Conservation (phyloP, 129 eudicot genomes). For the Solidago caesia region DNA sequence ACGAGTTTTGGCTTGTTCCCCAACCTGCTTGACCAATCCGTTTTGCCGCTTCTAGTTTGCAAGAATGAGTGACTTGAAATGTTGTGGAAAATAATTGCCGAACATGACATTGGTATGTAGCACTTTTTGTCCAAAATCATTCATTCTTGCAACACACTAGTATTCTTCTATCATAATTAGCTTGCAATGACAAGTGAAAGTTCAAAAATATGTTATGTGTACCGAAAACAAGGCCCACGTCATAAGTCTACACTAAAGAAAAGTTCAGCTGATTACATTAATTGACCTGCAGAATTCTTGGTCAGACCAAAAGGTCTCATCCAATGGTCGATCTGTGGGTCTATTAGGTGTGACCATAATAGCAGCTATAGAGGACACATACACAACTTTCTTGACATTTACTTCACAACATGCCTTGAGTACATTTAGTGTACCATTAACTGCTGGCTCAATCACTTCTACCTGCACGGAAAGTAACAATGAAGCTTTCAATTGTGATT, state of each 20-base stretch:
- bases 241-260: neutral
- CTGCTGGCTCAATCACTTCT: slow-evolving; percentile 77
- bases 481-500: neutral
- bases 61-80: neutral
- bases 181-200: neutral
- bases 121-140: slow-evolving; percentile 8
- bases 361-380: slow-evolving; percentile 76
- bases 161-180: neutral
- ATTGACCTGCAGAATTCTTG: slow-evolving; percentile 60
- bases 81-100: neutral
- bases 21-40: neutral
- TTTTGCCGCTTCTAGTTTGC: slow-evolving; percentile 2
- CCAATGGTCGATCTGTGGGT: slow-evolving; percentile 55
- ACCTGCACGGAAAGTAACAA: slow-evolving; percentile 48
- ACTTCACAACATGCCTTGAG: slow-evolving; percentile 80
- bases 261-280: slow-evolving; percentile 43
- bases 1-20: neutral
- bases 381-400: slow-evolving; percentile 54
- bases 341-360: slow-evolving; percentile 49
- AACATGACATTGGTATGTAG: slow-evolving; percentile 18
- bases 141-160: slow-evolving; percentile 17
- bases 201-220: neutral
- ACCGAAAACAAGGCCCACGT: neutral
- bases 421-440: slow-evolving; percentile 71
- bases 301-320: slow-evolving; percentile 94